Evolutionary conservation across 345 rosid species (phyloP).

Genomic region (Citrus mangshanensis): DNA sequence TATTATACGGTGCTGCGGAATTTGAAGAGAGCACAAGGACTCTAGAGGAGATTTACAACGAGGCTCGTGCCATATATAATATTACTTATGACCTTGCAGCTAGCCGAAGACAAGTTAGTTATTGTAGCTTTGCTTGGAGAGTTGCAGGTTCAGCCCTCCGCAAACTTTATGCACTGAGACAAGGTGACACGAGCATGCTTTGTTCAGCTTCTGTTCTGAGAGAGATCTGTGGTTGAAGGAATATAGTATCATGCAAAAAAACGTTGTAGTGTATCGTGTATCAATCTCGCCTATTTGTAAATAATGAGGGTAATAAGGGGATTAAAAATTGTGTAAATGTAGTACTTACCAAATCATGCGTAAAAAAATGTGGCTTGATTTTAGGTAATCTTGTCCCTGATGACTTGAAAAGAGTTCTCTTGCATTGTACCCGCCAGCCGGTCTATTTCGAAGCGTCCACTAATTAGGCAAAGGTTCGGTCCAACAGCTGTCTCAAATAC

Average conservation of each 20-base stretch:
- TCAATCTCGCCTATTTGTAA: neutral
- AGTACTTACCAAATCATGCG: too few relatives aligned
- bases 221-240: conserved; percentile 33
- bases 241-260: neutral
- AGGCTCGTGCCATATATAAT: conserved; percentile 58
- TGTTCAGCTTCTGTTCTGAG: conserved; percentile 38
- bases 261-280: too few relatives aligned
- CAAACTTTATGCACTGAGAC: conserved; percentile 20
- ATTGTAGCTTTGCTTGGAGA: conserved; percentile 68
- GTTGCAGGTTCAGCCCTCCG: conserved; percentile 67
- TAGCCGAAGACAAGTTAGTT: neutral
- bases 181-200: conserved; percentile 17
- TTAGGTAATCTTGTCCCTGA: too few relatives aligned
- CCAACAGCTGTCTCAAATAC: too few relatives aligned
- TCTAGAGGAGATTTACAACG: conserved; percentile 36
- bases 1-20: conserved; percentile 47
- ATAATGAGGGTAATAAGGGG: neutral
- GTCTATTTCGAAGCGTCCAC: too few relatives aligned
- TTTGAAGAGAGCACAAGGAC: conserved; percentile 42
- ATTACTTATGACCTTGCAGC: conserved; percentile 43
- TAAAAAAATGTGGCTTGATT: too few relatives aligned
- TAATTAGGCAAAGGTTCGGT: too few relatives aligned
- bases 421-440: too few relatives aligned
- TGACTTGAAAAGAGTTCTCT: too few relatives aligned
- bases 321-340: too few relatives aligned